phyloP scores from a whole-genome alignment of 768 basidiomycete species.

The Boletus vermiculosoides region DNA sequence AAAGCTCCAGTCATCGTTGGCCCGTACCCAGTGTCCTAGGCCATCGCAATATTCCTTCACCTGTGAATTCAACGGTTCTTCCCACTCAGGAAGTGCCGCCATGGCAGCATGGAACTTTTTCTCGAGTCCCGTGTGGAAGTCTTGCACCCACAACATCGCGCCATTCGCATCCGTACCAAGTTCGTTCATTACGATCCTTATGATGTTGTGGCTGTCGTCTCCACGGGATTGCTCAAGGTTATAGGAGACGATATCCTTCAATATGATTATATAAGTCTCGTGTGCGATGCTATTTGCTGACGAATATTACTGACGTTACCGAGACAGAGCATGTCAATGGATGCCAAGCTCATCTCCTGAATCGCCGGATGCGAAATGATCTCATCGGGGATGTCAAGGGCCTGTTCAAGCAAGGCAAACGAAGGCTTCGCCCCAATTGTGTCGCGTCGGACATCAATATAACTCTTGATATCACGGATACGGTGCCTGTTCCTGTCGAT shows the following conservation, averaged over 20 bases:
- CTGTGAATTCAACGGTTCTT: slow-evolving; percentile 39
- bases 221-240: slow-evolving; percentile 34
- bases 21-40: slow-evolving; percentile 47
- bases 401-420: slow-evolving; percentile 21
- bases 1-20: slow-evolving; percentile 7
- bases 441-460: slow-evolving; percentile 40
- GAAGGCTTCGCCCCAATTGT: slow-evolving; percentile 19
- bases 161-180: slow-evolving; percentile 14
- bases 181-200: slow-evolving; percentile 51
- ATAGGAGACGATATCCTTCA: slow-evolving; percentile 31
- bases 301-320: slow-evolving; percentile 30
- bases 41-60: slow-evolving; percentile 46
- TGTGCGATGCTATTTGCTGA: not conserved
- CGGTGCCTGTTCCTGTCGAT: not conserved
- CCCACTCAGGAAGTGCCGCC: slow-evolving; percentile 38
- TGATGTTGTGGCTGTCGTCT: slow-evolving; percentile 37
- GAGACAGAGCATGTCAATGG: slow-evolving; percentile 37
- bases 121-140: slow-evolving; percentile 1
- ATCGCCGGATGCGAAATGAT: slow-evolving; percentile 41
- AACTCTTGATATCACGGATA: slow-evolving; percentile 39
- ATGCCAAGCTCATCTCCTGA: slow-evolving; percentile 22
- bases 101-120: slow-evolving; percentile 19
- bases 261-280: not conserved
- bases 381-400: slow-evolving; percentile 38
- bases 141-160: slow-evolving; percentile 15